These are phyloP conservation scores for Eimeria sp. DNA, from an alignment of 169 alveolate species.

Conservation along the genomic window DNA sequence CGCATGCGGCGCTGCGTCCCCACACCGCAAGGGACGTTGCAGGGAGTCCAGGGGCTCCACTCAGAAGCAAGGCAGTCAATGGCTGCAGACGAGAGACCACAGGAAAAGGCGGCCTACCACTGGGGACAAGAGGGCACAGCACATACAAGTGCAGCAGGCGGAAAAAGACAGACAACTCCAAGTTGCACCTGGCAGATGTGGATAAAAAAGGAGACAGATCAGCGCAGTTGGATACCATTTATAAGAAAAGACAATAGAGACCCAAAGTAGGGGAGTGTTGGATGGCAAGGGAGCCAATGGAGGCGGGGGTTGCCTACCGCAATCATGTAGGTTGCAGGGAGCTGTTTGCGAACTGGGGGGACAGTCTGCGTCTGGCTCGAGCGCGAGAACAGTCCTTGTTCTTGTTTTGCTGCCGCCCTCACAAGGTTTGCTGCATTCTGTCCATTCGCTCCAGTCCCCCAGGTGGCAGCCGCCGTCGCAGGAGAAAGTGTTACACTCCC, in stretches of 20 bases:
- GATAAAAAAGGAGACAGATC: neutral
- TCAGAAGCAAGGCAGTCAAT: constrained; percentile 86
- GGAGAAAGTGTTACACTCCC: constrained; percentile 80
- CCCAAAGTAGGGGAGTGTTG: neutral
- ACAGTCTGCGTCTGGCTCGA: constrained; percentile 63
- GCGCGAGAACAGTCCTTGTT: constrained; percentile 71
- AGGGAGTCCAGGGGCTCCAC: constrained; percentile 88
- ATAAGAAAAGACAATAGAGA: neutral
- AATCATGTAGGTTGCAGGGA: constrained; percentile 72
- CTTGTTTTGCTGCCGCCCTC: constrained; percentile 87
- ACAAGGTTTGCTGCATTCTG: constrained; percentile 85
- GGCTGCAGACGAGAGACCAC: constrained; percentile 21
- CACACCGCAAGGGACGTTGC: constrained; percentile 87
- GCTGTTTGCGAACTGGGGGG: constrained; percentile 79
- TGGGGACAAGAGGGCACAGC: neutral
- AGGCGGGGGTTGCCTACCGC: constrained; percentile 23
- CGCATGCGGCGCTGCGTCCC: constrained; percentile 84
- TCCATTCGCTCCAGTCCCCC: constrained; percentile 88
- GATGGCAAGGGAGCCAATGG: neutral
- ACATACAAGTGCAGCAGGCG: neutral
- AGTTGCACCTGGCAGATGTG: neutral
- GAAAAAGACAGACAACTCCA: neutral
- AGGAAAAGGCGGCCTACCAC: neutral
- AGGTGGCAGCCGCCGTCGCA: constrained; percentile 86
- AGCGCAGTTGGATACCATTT: neutral